Conservation (phyloP, 345 rosid species). For the Dovyalis caffra region DNA sequence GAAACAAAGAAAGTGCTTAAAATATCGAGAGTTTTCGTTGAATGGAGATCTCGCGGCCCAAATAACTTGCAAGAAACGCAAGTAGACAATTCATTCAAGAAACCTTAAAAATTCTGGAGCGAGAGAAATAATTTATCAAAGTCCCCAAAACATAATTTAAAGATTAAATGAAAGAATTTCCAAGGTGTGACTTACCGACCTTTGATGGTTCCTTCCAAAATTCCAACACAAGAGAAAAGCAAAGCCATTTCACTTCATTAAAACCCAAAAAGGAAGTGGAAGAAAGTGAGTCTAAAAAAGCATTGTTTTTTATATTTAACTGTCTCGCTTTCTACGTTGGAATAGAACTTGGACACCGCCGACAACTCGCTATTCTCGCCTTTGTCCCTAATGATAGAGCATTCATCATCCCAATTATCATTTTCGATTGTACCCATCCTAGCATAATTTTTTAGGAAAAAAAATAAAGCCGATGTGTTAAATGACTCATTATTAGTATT, state of each 20-base stretch:
- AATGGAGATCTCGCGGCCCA: too few species aligned
- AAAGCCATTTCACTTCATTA: slow-evolving; percentile 14
- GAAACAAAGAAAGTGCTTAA: background rate
- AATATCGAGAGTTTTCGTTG: too few species aligned
- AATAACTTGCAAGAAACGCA: too few species aligned
- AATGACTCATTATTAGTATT: too few species aligned
- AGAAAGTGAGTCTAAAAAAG: background rate
- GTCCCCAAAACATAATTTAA: background rate
- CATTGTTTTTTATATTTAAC: background rate
- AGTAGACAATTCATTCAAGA: background rate
- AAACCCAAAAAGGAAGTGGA: background rate
- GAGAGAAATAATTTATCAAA: background rate
- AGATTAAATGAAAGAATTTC: too few species aligned
- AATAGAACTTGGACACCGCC: slow-evolving; percentile 42
- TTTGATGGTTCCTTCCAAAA: slow-evolving; percentile 11
- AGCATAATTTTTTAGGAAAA: too few species aligned
- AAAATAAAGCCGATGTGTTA: too few species aligned
- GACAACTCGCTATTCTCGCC: too few species aligned
- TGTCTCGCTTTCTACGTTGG: slow-evolving; percentile 44
- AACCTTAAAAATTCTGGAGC: background rate
- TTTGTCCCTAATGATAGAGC: too few species aligned
- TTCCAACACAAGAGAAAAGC: background rate
- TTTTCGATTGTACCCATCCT: too few species aligned
- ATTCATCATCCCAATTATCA: too few species aligned
- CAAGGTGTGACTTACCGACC: slow-evolving; percentile 1